Evolutionary conservation across 1,139 yeast genomes (phyloP), one percentile per base, ranked within the genome.

Genomic region (Debaryomyces fabryi): DNA sequence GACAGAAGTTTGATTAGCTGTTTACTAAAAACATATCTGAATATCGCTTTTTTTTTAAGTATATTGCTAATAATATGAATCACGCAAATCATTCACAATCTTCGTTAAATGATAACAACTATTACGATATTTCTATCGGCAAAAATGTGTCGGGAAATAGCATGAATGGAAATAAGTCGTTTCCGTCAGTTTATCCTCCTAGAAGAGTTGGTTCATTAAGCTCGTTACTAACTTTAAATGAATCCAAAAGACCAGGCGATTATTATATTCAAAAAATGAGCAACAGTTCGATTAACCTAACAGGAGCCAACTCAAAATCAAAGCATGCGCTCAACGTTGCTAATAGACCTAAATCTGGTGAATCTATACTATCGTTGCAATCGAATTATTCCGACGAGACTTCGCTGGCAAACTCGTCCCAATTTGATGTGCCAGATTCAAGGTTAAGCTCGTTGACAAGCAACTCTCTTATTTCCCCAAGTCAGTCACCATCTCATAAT

Each of bases 211-310:
- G 64, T 40, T 69, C 72, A 42, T 44, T 58, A 47, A 49, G 67
- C 33, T 62, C 69, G 18, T 57, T 68, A 32, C 51, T 61, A 15
- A 57, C 60, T 3, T 49, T 60, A n/a, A 58, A 51, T 38, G 73
- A 65, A 27, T 52, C 55, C n/a, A 73, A 72, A 51, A 57, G 79
- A 39, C 80, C 80, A 0, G 74, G 79, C 35, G 79, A 74, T 54
- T 74, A 72, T 55, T 75, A 66, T 52, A 65, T 72, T 38, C 69
- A 68, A 45, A 71, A 69, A 49, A 54, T 73, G 41, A 62, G 58
- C 44, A 52, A 52, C 32, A 52, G 54, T 30, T 49, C 55, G n/a
- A 25, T 47, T 16, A 52, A 52, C 36, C 40, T 56, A 32, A 21
- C 45, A 15, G 29, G 38, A 13, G 24, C 42, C 6, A 48, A 45